Conservation (phyloP, 2,329 filamentous ascomycete genomes). For the Pseudogymnoascus sp. region DNA sequence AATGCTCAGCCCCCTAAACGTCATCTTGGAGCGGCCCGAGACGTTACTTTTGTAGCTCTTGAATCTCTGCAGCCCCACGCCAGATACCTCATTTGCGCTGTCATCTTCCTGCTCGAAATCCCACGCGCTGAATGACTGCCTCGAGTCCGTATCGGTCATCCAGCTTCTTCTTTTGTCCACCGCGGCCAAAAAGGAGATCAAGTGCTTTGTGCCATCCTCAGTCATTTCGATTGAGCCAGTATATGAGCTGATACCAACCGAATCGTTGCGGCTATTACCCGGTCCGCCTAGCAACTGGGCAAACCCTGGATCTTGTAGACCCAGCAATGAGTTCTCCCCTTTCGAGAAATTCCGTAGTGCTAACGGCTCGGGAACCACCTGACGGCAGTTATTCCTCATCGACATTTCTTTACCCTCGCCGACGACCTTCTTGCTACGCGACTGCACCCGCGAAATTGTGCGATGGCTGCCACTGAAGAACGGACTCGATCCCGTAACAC, state of each 20-base stretch:
- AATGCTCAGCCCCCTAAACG: neutral
- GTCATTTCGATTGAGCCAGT: neutral
- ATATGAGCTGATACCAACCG: neutral
- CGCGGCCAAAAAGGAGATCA: neutral
- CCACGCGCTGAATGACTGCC: neutral
- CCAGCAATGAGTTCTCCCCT: neutral
- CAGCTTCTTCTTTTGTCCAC: neutral
- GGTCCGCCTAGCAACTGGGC: neutral
- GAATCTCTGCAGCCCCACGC: neutral
- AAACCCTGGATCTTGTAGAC: neutral
- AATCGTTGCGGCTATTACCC: neutral
- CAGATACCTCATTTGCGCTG: neutral
- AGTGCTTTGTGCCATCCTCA: neutral
- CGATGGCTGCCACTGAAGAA: conserved; percentile 23
- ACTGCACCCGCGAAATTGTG: conserved; percentile 13
- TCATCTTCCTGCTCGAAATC: neutral
- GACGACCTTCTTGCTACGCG: neutral
- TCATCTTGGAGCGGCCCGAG: neutral
- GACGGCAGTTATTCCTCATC: neutral
- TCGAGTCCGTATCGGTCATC: neutral
- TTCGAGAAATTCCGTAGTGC: neutral
- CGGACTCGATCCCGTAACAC: conserved; percentile 21
- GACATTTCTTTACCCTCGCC: neutral
- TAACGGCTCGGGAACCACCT: neutral
- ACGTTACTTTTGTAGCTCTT: neutral